These are phyloP conservation scores for Chrysoporthe austroafricana DNA, from an alignment of 2,329 filamentous ascomycete genomes.

Conservation along the genomic window DNA sequence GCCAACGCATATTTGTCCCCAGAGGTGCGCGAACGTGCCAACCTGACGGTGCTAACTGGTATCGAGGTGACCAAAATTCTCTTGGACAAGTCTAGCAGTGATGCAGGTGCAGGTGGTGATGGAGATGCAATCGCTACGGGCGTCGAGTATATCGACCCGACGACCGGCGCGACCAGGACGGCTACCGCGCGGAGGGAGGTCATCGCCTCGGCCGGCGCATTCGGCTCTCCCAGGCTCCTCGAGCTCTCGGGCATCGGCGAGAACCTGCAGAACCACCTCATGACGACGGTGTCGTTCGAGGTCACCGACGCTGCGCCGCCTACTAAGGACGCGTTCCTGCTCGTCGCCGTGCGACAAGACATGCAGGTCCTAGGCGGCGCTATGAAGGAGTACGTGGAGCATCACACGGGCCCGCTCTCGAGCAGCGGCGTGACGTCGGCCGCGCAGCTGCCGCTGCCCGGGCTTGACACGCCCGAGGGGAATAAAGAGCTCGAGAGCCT, in stretches of 20 bases:
- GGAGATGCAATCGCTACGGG: not conserved
- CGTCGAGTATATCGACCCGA: constrained; percentile 4
- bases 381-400: not conserved
- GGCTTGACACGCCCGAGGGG: no score
- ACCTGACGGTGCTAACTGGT: constrained; percentile 29
- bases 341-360: not conserved
- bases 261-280: constrained; percentile 43
- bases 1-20: constrained; percentile 28
- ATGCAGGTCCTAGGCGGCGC: constrained; percentile 3
- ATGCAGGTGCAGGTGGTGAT: not conserved
- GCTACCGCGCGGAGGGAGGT: constrained; percentile 25
- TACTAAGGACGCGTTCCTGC: no score
- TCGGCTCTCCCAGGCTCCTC: constrained; percentile 33
- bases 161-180: not conserved
- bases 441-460: not conserved
- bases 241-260: constrained; percentile 41
- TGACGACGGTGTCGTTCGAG: constrained; percentile 33
- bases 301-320: constrained; percentile 29
- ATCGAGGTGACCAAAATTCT: constrained; percentile 4
- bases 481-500: not conserved
- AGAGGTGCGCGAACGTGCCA: constrained; percentile 18
- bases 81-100: not conserved
- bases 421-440: not conserved
- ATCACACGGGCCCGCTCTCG: not conserved
- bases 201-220: constrained; percentile 31